Percentiles rank a stretch among this genome's conserved stretches.
These are phyloP conservation scores for Oryza glumipatula DNA, from an alignment of 176 grass and related monocot species.

Conservation along the genomic window DNA sequence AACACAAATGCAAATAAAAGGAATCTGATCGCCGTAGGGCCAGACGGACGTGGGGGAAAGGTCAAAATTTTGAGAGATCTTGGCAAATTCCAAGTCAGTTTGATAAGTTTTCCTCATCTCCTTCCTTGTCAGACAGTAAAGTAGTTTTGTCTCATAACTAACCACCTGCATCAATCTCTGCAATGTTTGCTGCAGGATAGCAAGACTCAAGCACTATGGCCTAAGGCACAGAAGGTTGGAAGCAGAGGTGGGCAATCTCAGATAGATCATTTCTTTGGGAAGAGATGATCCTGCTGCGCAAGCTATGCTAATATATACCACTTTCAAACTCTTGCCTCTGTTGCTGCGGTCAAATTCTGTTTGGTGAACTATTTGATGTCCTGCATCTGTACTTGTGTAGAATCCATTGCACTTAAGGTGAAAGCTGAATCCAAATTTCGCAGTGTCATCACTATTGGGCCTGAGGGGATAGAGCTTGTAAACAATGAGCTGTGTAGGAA, in stretches of 20 bases:
- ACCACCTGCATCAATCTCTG: neutral
- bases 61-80: conserved; percentile 80
- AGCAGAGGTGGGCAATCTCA: conserved; percentile 71
- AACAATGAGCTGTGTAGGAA: neutral
- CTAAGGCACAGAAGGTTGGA: conserved; percentile 60
- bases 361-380: neutral
- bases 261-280: conserved; percentile 83
- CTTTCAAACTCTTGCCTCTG: neutral
- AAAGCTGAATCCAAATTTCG: conserved; percentile 33
- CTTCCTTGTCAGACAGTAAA: conserved; percentile 11
- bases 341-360: neutral
- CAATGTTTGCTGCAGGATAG: conserved; percentile 42
- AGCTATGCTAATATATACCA: neutral
- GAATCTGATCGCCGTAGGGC: conserved; percentile 78
- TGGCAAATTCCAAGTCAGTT: conserved; percentile 55
- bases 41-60: conserved; percentile 78
- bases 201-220: conserved; percentile 45
- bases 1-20: conserved; percentile 43
- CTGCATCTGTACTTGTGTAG: neutral
- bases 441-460: neutral
- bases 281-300: conserved; percentile 46
- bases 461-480: neutral
- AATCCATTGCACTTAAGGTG: neutral
- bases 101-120: neutral
- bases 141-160: neutral